phyloP scores from a whole-genome alignment of 129 eudicot genomes.

The Flaveria bidentis region DNA sequence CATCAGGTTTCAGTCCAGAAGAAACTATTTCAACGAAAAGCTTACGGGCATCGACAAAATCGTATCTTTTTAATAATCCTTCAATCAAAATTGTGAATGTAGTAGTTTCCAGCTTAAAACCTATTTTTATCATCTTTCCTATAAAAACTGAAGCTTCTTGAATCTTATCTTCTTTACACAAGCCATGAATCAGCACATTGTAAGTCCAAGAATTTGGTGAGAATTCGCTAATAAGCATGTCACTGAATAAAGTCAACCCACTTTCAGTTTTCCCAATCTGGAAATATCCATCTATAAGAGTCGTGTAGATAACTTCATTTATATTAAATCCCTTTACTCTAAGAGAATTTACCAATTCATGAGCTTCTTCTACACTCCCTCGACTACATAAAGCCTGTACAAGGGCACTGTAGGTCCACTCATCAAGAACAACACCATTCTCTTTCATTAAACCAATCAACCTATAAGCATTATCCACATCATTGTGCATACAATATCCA shows the following conservation, averaged over 20 bases:
- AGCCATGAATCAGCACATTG: constrained; percentile 64
- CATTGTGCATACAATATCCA: constrained; percentile 67
- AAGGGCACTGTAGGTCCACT: constrained; percentile 57
- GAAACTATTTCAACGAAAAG: constrained; percentile 44
- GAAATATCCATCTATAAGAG: constrained; percentile 76
- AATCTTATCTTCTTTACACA: constrained; percentile 56
- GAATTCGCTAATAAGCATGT: constrained; percentile 54
- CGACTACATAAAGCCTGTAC: constrained; percentile 59
- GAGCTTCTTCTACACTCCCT: constrained; percentile 70
- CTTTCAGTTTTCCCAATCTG: constrained; percentile 42
- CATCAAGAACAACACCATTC: constrained; percentile 56
- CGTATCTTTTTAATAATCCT: constrained; percentile 53
- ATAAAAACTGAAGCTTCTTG: constrained; percentile 47
- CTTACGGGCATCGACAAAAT: constrained; percentile 52
- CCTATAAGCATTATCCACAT: constrained; percentile 66
- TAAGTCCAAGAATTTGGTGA: constrained; percentile 69
- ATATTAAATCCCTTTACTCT: constrained; percentile 56
- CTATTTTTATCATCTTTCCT: constrained; percentile 55
- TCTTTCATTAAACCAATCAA: constrained; percentile 62
- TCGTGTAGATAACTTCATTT: constrained; percentile 58
- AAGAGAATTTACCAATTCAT: constrained; percentile 42
- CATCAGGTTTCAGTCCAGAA: constrained; percentile 69
- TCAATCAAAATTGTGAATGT: constrained; percentile 65
- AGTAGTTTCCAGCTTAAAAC: constrained; percentile 49
- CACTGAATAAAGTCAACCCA: constrained; percentile 51